Evolutionary conservation across 495 filamentous ascomycete species (phyloP), one percentile per base, ranked within the genome.

Genomic region (Cryomyces antarcticus): DNA sequence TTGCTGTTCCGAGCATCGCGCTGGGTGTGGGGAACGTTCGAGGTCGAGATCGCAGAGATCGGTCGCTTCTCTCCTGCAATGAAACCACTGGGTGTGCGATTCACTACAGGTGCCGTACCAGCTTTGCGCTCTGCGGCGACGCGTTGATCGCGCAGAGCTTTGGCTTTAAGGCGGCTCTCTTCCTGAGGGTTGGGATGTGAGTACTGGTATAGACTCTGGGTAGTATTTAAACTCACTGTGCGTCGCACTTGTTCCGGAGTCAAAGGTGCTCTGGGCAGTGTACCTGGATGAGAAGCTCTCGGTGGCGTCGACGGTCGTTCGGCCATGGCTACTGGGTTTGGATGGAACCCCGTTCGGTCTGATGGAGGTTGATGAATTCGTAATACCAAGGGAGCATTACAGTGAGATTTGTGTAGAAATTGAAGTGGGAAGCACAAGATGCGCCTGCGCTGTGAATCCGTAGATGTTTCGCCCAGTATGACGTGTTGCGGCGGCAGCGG

Each of bases 161-260:
- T 96, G 30, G 89, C 92, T 67, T 76, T 82, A 37, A 94, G 75
- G 36, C 92, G 80, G 51, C 78, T 88, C 51, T 84, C 70, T 73
- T 96, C 89, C 86, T 94, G 46, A 7, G 5, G 12, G 28, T 6
- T 3, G 6, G 10, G 11, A 9, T 28, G 36, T 39, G 6, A 39
- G 9, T 38, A 39, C 10, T 29, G 36, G 24, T 11, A 17, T 43
- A 42, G 12, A 9, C 24, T 17, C 5, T 12, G 10, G 17, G 43
- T 10, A 4, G 7, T 7, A 4, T 12, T 38, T 1, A 29, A 30
- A 42, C 45, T 53, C 37, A 52, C 36, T 43, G 43, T 55, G 24
- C 50, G 37, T 45, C 79, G 70, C 33, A 77, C 70, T 49, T 80
- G 73, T 47, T 86, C 80, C 10, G 82, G 82, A 0, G 83, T 92